phyloP scores from a whole-genome alignment of 306 rosid species.

The Dryas drummondii region DNA sequence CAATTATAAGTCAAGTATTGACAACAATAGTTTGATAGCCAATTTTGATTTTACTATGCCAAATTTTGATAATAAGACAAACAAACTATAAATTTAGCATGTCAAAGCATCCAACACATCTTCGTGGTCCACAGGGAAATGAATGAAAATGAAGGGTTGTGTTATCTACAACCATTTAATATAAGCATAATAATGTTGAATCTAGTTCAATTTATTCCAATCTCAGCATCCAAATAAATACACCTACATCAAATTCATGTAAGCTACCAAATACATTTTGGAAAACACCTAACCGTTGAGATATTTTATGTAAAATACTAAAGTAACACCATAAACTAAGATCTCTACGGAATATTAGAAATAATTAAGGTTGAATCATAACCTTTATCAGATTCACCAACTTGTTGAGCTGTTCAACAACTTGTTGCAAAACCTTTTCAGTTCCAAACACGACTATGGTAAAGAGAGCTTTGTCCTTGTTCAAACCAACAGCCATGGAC shows the following conservation, averaged over 20 bases:
- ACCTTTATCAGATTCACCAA: constrained; percentile 61
- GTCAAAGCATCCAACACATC: neutral
- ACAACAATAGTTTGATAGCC: too few relatives aligned
- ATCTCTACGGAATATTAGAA: neutral
- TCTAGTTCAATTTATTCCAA: neutral
- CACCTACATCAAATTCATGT: neutral
- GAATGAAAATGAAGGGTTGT: neutral
- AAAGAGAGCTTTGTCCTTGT: constrained; percentile 63
- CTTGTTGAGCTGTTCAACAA: constrained; percentile 64
- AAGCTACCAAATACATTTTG: neutral
- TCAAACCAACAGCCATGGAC: constrained; percentile 64
- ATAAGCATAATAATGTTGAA: neutral
- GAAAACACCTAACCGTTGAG: neutral
- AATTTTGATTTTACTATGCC: too few relatives aligned
- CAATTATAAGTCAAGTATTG: too few relatives aligned
- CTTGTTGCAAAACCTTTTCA: constrained; percentile 51
- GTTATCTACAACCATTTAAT: neutral
- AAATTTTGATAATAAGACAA: too few relatives aligned
- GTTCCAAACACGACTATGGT: constrained; percentile 61
- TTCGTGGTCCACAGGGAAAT: neutral
- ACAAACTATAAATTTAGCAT: too few relatives aligned
- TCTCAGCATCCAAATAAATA: neutral
- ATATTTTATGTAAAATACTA: neutral
- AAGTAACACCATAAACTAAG: neutral
- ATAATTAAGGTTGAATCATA: neutral